Evolutionary conservation across 441 rosid genomes (phyloP), one percentile per base, ranked within the genome.

Genomic region (Croton setiger): DNA sequence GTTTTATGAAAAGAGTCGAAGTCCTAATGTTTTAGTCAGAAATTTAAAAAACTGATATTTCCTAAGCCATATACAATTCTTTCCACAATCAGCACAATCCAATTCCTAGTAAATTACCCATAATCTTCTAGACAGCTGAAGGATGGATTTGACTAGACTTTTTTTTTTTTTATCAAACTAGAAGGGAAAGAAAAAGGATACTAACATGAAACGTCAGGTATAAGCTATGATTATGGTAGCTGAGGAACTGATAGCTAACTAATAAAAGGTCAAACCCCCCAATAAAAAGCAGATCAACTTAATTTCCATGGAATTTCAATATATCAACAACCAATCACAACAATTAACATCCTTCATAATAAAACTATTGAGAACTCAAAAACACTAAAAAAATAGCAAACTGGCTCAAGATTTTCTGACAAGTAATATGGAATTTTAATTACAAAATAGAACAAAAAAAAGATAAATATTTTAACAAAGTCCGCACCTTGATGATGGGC

Each of bases 401-500:
- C 11, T 15, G 3, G 15, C 6, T 17, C 2, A 20, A n/a, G 2
- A 8, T 1, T 10, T 14, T 15, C 5, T 48, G 63, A 36, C 8
- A 18, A 4, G 11, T 60, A 4, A 27, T 10, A 20, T 21, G 4
- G 12, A 44, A 63, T 31, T 7, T 8, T 21, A 20, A 53, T 18
- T 17, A 11, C 31, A 66, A 41, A 55, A 39, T 6, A 39, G n/a
- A 66, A 7, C 53, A 21, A 7, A 66, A 14, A 66, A 21, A 66
- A 10, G 54, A 10, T 51, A 2, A 1, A 6, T 2, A 18, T 10
- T n/a, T 37, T 43, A 14, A 18, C 0, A 63, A 63, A 54, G n/a
- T 8, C 9, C 10, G 27, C 61, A 74, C 86, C 83, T 83, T 77
- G 72, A 85, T 77, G 67, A 85, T 73, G 27, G 88, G 88, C 81